phyloP scores from a whole-genome alignment of 1,139 yeast genomes.

The Lodderomyces metapsilosis region DNA sequence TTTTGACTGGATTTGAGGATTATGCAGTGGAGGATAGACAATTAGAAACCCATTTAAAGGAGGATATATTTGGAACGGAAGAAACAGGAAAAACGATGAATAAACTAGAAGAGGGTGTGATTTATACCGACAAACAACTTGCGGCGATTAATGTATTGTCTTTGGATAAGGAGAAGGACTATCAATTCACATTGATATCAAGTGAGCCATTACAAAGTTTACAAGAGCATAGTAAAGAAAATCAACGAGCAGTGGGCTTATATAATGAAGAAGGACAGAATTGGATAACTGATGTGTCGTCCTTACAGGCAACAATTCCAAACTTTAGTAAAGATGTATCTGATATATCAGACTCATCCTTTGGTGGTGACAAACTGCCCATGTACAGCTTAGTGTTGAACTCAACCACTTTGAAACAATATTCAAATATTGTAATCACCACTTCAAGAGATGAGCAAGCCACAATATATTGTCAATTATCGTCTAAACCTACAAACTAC shows the following conservation, averaged over 20 bases:
- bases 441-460: conserved; percentile 12
- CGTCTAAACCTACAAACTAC: conserved; percentile 14
- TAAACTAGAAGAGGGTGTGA: not conserved
- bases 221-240: not conserved
- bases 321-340: conserved; percentile 31
- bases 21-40: conserved; percentile 1
- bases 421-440: conserved; percentile 50
- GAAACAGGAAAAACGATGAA: not conserved
- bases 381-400: conserved; percentile 45
- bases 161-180: conserved; percentile 2
- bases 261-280: not conserved
- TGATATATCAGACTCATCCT: conserved; percentile 48
- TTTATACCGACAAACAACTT: not conserved
- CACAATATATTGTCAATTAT: not conserved
- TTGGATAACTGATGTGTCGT: conserved; percentile 24
- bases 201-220: conserved; percentile 4
- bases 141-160: not conserved
- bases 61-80: not conserved
- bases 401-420: conserved; percentile 32
- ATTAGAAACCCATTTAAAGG: not conserved
- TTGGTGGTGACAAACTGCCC: conserved; percentile 47
- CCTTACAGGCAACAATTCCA: conserved; percentile 38
- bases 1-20: conserved; percentile 11
- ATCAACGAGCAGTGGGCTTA: not conserved
- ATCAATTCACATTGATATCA: conserved; percentile 11